Base-by-base conservation (phyloP, 2,329 filamentous ascomycete genomes). In the Zymoseptoria tritici region DNA sequence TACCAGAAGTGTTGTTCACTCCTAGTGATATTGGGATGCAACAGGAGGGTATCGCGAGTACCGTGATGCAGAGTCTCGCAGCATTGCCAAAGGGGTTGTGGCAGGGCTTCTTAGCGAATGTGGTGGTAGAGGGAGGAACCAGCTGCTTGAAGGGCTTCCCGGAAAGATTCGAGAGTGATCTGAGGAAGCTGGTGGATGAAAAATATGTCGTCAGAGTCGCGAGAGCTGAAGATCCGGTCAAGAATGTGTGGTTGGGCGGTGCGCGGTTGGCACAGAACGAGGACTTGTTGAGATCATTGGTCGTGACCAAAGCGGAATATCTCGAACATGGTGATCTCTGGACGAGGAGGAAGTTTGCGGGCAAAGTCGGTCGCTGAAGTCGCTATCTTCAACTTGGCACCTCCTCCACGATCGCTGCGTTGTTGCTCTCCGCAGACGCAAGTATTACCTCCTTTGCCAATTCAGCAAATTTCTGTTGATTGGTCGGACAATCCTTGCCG, bases 291-390 rank as follows among this genome's bases (percentile, higher is more conserved):
- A 81, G 85, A 61, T 81, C 81, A 54, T 75, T 91, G 11, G 82
- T 85, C 1, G 89, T 97, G n/a, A 94, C 90, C 0, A 90, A 89
- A 71, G 83, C 89, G 62, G 91, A 99, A 71, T 99, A 99, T 73
- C 85, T 94, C 56, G 94, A 99, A 74, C 77, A 91, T 70, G 94
- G 94, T n/a, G 68, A 71, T 52, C 62, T 63, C 11, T 75, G 73
- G 73, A 68, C 68, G 11, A 62, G 68, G 26, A 62, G 71, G 52
- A 68, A 66, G 56, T 74, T 75, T 56, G 69, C 69, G 36, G 71
- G 71, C 11, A 72, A 69, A 53, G 60, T 66, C 9, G 63, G 59
- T 4, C 61, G 68, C 51, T 71, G 66, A 68, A 13, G 13, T 26
- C 4, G 52, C 24, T 11, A 6, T 21, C n/a, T 52, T 62, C 57